These are phyloP conservation scores for Eruca vesicaria DNA, from an alignment of 441 rosid genomes.

Conservation along the genomic window DNA sequence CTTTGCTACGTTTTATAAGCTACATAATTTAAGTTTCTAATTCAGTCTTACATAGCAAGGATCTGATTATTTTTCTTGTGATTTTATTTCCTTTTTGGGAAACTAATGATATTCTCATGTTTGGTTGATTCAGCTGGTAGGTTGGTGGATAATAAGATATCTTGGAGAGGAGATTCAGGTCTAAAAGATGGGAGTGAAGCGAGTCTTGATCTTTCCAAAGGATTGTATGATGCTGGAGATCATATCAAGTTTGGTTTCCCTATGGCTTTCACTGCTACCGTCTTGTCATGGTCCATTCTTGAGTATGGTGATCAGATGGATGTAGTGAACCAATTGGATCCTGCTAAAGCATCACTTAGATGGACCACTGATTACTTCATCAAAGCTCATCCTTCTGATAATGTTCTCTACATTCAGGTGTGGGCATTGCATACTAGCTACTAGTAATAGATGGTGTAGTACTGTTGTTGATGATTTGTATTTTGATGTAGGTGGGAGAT, in stretches of 20 bases:
- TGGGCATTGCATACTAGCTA: background rate
- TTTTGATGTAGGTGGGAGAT: conserved; percentile 73
- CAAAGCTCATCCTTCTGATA: conserved; percentile 53
- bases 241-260: conserved; percentile 68
- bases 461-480: background rate
- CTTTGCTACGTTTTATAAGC: too few relatives aligned
- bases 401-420: conserved; percentile 62
- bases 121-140: conserved; percentile 48
- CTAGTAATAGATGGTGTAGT: too few relatives aligned
- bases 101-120: background rate
- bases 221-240: conserved; percentile 76
- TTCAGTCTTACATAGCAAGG: background rate
- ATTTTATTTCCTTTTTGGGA: background rate
- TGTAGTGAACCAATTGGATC: conserved; percentile 40
- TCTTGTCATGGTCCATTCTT: conserved; percentile 69
- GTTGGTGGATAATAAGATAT: conserved; percentile 48
- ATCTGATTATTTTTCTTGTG: background rate
- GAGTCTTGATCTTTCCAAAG: conserved; percentile 54
- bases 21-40: background rate
- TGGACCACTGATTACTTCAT: conserved; percentile 69
- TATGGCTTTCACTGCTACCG: conserved; percentile 67
- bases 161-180: conserved; percentile 72
- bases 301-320: conserved; percentile 68
- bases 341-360: conserved; percentile 51
- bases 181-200: conserved; percentile 53